Conservation (phyloP, 805 yeast species). For the Wickerhamomyces kurtzmanii region DNA sequence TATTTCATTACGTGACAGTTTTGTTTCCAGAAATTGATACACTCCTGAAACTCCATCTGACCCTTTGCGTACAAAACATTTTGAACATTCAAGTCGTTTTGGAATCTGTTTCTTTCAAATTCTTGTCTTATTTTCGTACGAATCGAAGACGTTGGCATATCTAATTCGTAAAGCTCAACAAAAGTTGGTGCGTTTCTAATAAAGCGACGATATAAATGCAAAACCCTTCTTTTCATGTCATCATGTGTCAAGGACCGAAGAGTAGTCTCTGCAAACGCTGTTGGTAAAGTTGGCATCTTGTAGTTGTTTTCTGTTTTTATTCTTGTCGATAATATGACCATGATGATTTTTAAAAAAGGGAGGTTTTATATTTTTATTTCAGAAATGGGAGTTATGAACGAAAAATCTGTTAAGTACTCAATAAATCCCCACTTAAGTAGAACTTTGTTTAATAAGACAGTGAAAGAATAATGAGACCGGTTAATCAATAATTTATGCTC, state of each 20-base stretch:
- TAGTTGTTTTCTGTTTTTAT: too few relatives aligned
- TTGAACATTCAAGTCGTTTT: slow-evolving; percentile 51
- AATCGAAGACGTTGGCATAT: slow-evolving; percentile 68
- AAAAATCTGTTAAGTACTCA: too few relatives aligned
- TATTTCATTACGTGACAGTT: slow-evolving; percentile 75
- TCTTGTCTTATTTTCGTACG: slow-evolving; percentile 84
- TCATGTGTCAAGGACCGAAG: slow-evolving; percentile 49
- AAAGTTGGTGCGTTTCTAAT: slow-evolving; percentile 51
- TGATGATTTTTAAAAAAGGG: too few relatives aligned
- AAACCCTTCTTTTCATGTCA: slow-evolving; percentile 55
- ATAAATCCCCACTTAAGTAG: too few relatives aligned
- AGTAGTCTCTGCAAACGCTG: slow-evolving; percentile 79
- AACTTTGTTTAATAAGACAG: too few relatives aligned
- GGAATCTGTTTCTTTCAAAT: slow-evolving; percentile 77
- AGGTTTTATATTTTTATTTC: too few relatives aligned
- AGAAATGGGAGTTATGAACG: too few relatives aligned
- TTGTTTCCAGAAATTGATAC: slow-evolving; percentile 86
- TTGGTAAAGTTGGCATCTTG: slow-evolving; percentile 54
- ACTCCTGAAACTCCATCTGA: slow-evolving; percentile 85
- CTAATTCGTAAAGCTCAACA: slow-evolving; percentile 59
- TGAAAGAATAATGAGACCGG: too few relatives aligned
- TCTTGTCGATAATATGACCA: too few relatives aligned
- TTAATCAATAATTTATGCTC: too few relatives aligned
- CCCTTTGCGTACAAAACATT: slow-evolving; percentile 74
- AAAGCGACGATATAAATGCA: slow-evolving; percentile 65